Conservation (phyloP, 2,329 filamentous ascomycete species). For the Diplodia corticola region DNA sequence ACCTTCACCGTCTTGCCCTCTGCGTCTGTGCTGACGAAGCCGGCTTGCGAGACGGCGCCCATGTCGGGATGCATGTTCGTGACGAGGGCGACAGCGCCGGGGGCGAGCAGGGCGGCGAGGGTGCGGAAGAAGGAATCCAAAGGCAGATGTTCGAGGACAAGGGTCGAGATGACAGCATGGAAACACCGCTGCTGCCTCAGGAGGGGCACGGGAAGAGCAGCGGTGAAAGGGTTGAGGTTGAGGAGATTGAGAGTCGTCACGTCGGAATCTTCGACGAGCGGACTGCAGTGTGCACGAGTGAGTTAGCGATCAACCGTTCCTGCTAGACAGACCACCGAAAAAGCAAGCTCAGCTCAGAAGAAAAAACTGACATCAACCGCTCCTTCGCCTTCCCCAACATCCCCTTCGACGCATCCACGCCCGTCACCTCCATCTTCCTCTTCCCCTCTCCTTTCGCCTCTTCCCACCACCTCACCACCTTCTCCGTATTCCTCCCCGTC, state of each 20-base stretch:
- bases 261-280: background rate
- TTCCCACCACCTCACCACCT: constrained; percentile 44
- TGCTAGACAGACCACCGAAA: no score
- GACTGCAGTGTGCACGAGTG: no score
- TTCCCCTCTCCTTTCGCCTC: background rate
- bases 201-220: background rate
- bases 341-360: no score
- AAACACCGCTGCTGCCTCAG: constrained; percentile 28
- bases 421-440: constrained; percentile 45
- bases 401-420: constrained; percentile 56
- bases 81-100: constrained; percentile 56
- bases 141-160: constrained; percentile 66
- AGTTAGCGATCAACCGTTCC: background rate
- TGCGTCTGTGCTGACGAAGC: constrained; percentile 57
- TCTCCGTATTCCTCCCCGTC: constrained; percentile 63
- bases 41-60: constrained; percentile 60
- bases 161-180: constrained; percentile 58
- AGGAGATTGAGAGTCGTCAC: background rate
- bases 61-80: constrained; percentile 70
- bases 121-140: constrained; percentile 52
- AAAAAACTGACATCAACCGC: background rate
- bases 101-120: constrained; percentile 44
- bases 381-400: constrained; percentile 59
- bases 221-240: background rate
- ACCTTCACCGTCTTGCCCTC: constrained; percentile 49